phyloP scores from a whole-genome alignment of 352 stramenopile species.

The Halophytophthora batemanensis region DNA sequence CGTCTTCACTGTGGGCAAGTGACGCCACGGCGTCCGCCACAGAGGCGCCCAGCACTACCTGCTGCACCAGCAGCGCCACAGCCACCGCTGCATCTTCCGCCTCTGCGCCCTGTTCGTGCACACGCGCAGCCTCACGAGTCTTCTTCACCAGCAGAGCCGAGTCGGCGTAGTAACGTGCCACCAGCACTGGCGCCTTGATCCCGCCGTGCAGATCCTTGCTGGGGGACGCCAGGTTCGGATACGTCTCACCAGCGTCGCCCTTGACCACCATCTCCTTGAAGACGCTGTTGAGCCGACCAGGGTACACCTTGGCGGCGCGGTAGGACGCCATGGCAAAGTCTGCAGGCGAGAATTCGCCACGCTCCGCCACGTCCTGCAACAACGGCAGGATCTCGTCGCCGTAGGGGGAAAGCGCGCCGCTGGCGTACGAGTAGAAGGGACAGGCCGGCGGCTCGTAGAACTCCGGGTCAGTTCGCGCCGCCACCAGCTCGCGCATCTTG shows the following conservation, averaged over 20 bases:
- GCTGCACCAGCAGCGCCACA: constrained; percentile 44
- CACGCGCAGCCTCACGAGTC: constrained; percentile 38
- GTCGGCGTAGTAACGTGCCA: constrained; percentile 49
- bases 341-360: constrained; percentile 39
- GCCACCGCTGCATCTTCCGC: constrained; percentile 50
- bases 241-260: constrained; percentile 56
- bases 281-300: constrained; percentile 56
- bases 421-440: constrained; percentile 62
- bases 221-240: constrained; percentile 43
- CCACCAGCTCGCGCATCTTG: constrained; percentile 40
- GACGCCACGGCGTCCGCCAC: constrained; percentile 32
- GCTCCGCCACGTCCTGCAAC: constrained; percentile 43
- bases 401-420: constrained; percentile 55
- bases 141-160: constrained; percentile 38
- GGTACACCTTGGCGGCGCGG: constrained; percentile 51
- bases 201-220: constrained; percentile 59
- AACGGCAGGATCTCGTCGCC: constrained; percentile 64
- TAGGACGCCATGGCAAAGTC: constrained; percentile 51
- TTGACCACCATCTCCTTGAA: constrained; percentile 69
- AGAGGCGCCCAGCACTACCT: constrained; percentile 36
- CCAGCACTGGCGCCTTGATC: constrained; percentile 56
- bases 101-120: constrained; percentile 55
- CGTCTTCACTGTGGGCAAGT: constrained; percentile 33
- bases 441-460: constrained; percentile 60
- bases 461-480: constrained; percentile 21